Evolutionary conservation across 257 asterid genomes (phyloP), one percentile per base, ranked within the genome.

Genomic region (Solanum sitiens): DNA sequence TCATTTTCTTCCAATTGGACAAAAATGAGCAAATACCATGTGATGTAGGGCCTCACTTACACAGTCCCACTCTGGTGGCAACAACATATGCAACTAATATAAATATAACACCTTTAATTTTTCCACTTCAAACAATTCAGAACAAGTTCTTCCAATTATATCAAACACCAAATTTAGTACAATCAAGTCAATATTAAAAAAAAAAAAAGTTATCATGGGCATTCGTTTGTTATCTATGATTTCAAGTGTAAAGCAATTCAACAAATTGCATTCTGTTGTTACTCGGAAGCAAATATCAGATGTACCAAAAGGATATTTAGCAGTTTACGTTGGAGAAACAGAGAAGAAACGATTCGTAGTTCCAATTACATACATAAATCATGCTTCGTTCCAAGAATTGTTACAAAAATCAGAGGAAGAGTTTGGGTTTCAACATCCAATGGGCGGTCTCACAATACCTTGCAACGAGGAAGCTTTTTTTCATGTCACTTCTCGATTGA

Each of bases 191-290:
- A 2, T 61, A 61, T 9, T 1, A 18, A 53, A 16, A 56, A 56
- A 42, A 30, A 65, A 86, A 12, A 13, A 3, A 16, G 76, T 39
- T 27, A 74, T 39, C 30, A 91, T 91, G 93, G 91, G 89, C 27
- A 79, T 91, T 75, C 89, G 90, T 63, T 67, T 89, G 59, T 89
- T 87, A 40, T 89, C 87, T 4, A 35, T 86, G 85, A 20, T 87
- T 82, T 27, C 90, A 4, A 79, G 86, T 40, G 89, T 86, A 3
- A 87, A 84, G 87, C 90, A 91, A 83, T 90, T 85, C 79, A 61
- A 88, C 74, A 85, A 83, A 40, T 45, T 88, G 50, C 84, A 90
- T 1, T 90, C 87, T 3, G 39, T 73, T 56, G 27, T 86, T 12
- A 56, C 85, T 2, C 50, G 83, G 3, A 86, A 86, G 44, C 74